Evolutionary conservation across 2,329 filamentous ascomycete species (phyloP), one percentile per base, ranked within the genome.

Genomic region (Dothistroma septosporum): DNA sequence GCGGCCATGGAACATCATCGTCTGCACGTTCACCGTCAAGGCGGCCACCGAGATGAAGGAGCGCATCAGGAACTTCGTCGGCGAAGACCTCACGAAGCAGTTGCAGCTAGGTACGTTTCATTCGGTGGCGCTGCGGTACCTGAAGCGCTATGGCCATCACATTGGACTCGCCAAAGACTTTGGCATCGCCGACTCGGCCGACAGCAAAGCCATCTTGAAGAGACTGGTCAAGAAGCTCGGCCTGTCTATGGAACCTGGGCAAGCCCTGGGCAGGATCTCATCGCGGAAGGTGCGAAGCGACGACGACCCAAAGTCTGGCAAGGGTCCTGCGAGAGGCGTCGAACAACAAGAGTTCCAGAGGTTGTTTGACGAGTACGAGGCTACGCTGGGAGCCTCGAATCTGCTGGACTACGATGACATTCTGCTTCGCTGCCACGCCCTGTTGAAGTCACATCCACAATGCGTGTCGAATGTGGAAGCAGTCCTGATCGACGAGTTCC

Each of bases 1-100:
- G 68, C 83, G 85, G 59, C 93, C 93, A 70, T 86, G 89, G 78
- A 91, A 97, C 77, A 87, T 97, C 69, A 87, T 99, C 61, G 93
- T 97, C 61, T 94, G 93, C 63, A 97, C 93, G 0, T 99, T 99
- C 73, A 99, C 94, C 1, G 92, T 96, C 74, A 97, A 97, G 75
- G 92, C 94, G 0, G 91, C 92, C 19, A 85, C 83, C 19, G 93
- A 97, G 78, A 99, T 99, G 93, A 91, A 92, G 70, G 87, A 91
- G 71, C 85, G 93, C 8, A 90, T 97, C 59, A 86, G 87, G 0
- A 87, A 83, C 61, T 82, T 90, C n/a, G 81, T 97, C n/a, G 92
- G 92, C 1, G 83, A 88, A 62, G 87, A 87, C 6, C 78, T 87
- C 16, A 90, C 92, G 72, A 87, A 83, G 58, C 89, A 87, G 69